Base-by-base conservation (phyloP, 192 early-diverging fungal species). In the Lobosporangium transversale region DNA sequence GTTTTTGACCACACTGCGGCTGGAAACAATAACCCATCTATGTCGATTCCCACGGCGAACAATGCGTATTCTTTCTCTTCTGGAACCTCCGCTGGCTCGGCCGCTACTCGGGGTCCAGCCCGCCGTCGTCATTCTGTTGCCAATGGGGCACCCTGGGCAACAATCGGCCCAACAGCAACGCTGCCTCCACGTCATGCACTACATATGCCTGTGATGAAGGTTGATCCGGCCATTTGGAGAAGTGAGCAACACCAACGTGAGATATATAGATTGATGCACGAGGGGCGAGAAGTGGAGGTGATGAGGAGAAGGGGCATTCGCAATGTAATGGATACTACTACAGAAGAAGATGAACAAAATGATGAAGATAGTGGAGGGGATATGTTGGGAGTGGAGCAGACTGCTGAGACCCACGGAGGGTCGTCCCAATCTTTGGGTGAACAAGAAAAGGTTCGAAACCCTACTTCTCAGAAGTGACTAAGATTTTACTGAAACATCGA, bases 131-230 rank as follows among this genome's bases (percentile, higher is more conserved):
- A 71, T 40, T 57, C 69, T 18, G 48, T 71, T 27, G 43, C 69
- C 9, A 29, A 27, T 6, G 68, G 59, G 0, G 45, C 67, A n/a
- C 48, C 67, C 21, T 59, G 48, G 43, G 36, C 42, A 14, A 44
- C 69, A 1, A 27, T 71, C 9, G n/a, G n/a, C n/a, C n/a, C n/a
- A n/a, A n/a, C n/a, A n/a, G n/a, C n/a, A n/a, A n/a, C n/a, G n/a
- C n/a, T n/a, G n/a, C 69, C 69, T 15, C 69, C 69, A 9, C 52
- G 60, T 15, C 69, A 71, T 43, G 69, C 69, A 27, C 45, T 71
- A 0, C 69, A 71, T 27, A 71, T 71, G 69, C 69, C 69, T 3
- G 55, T 71, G 2, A 71, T 71, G 69, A 71, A 71, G 61, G 52
- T 71, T 21, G 54, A 57, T 24, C 69, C 69, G 21, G 33, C 31